phyloP scores from a whole-genome alignment of 2,329 filamentous ascomycete genomes.

The Diaporthe capsici region DNA sequence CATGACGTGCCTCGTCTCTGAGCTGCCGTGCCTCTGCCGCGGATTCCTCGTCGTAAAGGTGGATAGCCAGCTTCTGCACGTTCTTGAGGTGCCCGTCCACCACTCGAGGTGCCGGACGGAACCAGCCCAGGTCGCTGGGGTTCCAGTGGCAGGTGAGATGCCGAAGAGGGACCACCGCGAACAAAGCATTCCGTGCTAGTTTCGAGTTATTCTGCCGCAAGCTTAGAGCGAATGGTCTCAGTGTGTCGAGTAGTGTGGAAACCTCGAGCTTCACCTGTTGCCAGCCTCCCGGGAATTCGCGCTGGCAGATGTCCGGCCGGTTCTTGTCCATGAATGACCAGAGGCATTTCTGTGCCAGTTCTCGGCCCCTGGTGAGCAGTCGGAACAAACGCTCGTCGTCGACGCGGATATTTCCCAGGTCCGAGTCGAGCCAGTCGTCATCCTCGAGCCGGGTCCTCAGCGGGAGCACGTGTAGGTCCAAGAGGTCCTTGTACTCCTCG shows the following conservation, averaged over 20 bases:
- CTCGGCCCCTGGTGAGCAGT: neutral
- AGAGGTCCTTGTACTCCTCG: neutral
- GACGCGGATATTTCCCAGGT: neutral
- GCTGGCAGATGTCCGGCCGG: rapidly evolving
- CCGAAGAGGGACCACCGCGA: neutral
- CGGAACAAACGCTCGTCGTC: neutral
- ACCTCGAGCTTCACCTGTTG: neutral
- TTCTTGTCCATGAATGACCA: neutral
- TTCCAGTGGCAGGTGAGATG: neutral
- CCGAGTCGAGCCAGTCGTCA: neutral
- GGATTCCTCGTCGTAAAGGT: neutral
- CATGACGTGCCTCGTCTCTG: neutral
- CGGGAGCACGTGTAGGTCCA: neutral
- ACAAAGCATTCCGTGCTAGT: neutral
- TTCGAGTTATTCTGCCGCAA: too few species aligned
- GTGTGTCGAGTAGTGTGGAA: too few species aligned
- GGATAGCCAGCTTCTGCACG: neutral
- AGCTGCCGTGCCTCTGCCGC: neutral
- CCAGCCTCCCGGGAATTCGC: neutral
- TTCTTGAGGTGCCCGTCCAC: neutral
- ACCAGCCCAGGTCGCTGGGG: rapidly evolving
- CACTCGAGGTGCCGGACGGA: rapidly evolving
- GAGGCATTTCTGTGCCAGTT: neutral
- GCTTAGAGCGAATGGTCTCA: too few species aligned
- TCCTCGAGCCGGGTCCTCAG: neutral